A percentile compares a stretch with the other conserved stretches of the same genome.
These are phyloP conservation scores for Eucalyptus tenuipes DNA, from an alignment of 345 rosid genomes.

Conservation along the genomic window DNA sequence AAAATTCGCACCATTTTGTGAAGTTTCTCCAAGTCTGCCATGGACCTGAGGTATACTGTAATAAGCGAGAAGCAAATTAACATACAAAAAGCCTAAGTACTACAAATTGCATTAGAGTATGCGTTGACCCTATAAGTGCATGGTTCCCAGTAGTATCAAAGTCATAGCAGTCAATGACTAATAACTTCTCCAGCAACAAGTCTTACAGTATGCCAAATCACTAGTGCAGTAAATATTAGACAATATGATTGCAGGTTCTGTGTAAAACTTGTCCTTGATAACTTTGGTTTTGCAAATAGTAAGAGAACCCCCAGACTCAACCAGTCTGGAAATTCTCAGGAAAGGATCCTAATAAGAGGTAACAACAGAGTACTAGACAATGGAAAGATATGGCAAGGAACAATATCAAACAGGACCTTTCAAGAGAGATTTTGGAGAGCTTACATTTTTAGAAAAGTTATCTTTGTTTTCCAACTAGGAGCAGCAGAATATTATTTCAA, in stretches of 20 bases:
- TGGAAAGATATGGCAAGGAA: background rate
- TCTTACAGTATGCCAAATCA: background rate
- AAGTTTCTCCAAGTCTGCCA: background rate
- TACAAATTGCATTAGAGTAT: background rate
- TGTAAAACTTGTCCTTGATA: background rate
- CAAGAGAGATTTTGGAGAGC: no score
- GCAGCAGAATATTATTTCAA: background rate
- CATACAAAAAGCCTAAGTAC: background rate
- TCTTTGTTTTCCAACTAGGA: background rate
- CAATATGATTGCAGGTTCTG: no score
- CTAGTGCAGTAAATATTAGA: no score
- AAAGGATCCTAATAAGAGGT: background rate
- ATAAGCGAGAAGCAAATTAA: background rate
- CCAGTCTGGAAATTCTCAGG: background rate
- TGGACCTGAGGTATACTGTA: background rate
- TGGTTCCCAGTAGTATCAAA: background rate
- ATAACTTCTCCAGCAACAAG: background rate
- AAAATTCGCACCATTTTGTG: background rate
- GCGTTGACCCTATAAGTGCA: background rate
- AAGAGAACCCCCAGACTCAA: background rate
- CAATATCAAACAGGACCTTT: background rate
- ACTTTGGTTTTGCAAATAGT: background rate
- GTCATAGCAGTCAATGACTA: background rate
- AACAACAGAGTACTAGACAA: background rate
- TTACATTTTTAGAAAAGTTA: background rate